These are phyloP conservation scores for Leucocoprinus leucothites DNA, from an alignment of 768 basidiomycete species.

Conservation along the genomic window DNA sequence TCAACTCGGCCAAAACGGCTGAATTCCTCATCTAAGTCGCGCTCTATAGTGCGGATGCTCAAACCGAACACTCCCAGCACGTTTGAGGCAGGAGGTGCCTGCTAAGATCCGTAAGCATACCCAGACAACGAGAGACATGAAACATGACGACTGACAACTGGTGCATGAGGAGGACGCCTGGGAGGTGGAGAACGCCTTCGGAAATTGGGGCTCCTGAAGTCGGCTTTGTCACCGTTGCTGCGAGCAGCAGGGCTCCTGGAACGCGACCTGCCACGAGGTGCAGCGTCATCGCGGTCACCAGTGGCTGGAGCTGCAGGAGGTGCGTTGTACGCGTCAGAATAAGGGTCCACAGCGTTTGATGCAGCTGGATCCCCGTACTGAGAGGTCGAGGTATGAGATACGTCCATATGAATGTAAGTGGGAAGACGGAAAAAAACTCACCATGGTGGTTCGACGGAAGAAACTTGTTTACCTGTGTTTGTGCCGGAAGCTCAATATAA, in stretches of 20 bases:
- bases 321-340: conserved; percentile 78
- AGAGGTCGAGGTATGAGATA: conserved; percentile 16
- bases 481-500: conserved; percentile 16
- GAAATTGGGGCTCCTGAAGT: conserved; percentile 43
- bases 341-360: conserved; percentile 67
- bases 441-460: conserved; percentile 67
- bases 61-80: conserved; percentile 98
- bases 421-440: conserved; percentile 32
- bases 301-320: conserved; percentile 49
- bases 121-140: conserved; percentile 14
- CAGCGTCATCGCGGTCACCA: conserved; percentile 48
- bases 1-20: conserved; percentile 84
- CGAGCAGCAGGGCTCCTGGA: conserved; percentile 65
- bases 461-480: conserved; percentile 45
- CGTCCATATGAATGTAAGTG: conserved; percentile 6
- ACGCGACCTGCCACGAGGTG: conserved; percentile 67
- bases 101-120: conserved; percentile 38
- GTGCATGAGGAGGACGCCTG: conserved; percentile 66
- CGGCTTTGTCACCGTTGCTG: conserved; percentile 33
- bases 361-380: conserved; percentile 65
- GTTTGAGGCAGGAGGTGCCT: conserved; percentile 85
- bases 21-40: conserved; percentile 95
- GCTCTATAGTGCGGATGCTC: conserved; percentile 90
- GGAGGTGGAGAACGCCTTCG: conserved; percentile 62
- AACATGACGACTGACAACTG: conserved; percentile 52